Percentiles rank a stretch among this genome's conserved stretches.
Evolutionary conservation across 495 filamentous ascomycete species (phyloP).

Genomic region (Neurospora intermedia): DNA sequence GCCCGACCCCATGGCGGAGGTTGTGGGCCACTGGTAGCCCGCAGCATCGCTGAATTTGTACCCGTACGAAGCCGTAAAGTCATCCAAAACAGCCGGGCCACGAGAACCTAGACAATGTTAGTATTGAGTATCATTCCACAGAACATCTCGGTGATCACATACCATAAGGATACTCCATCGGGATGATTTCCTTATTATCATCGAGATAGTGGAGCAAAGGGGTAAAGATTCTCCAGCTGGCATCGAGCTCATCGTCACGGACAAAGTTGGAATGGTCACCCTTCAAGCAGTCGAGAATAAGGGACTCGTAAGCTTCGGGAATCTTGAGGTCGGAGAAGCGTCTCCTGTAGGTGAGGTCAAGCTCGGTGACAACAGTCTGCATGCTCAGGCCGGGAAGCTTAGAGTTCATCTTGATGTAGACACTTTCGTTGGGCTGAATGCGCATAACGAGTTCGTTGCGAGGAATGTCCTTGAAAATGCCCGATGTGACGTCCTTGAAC

Average conservation of each 20-base stretch:
- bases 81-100: slow-evolving; percentile 90
- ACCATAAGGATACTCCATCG: slow-evolving; percentile 99
- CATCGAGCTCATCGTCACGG: slow-evolving; percentile 95
- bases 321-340: slow-evolving; percentile 99
- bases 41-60: slow-evolving; percentile 98
- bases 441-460: slow-evolving; percentile 99
- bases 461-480: slow-evolving; percentile 99
- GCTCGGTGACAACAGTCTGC: slow-evolving; percentile 98
- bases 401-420: slow-evolving; percentile 99
- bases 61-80: slow-evolving; percentile 95
- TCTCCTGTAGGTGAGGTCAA: slow-evolving; percentile 95
- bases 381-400: slow-evolving; percentile 97
- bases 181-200: slow-evolving; percentile 96
- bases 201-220: slow-evolving; percentile 96
- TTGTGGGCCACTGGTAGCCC: slow-evolving; percentile 89
- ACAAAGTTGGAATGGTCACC: slow-evolving; percentile 99
- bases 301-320: slow-evolving; percentile 95
- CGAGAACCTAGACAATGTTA: slow-evolving; percentile 60
- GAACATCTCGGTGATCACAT: slow-evolving; percentile 25
- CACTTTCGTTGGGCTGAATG: slow-evolving; percentile 97
- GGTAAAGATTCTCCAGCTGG: slow-evolving; percentile 97
- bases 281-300: slow-evolving; percentile 96
- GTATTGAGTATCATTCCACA: slow-evolving; percentile 3
- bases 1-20: slow-evolving; percentile 39
- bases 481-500: slow-evolving; percentile 97